Percentiles rank a stretch among this genome's conserved stretches.
These are phyloP conservation scores for Lablab purpureus DNA, from an alignment of 306 rosid species.

Conservation along the genomic window DNA sequence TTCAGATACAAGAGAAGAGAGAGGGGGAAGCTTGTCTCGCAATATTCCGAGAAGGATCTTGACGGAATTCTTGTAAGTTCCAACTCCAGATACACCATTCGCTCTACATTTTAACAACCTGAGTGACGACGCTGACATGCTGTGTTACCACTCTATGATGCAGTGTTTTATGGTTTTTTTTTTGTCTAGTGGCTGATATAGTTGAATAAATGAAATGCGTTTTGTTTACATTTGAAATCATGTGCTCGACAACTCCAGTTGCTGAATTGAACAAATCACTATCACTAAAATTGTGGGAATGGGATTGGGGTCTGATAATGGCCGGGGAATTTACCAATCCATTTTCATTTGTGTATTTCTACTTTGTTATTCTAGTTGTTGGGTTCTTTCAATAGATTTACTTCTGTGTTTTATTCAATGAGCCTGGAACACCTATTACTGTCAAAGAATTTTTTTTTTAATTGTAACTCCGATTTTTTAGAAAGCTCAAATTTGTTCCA, in stretches of 20 bases:
- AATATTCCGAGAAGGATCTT: slow-evolving; percentile 85
- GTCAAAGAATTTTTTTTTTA: neutral
- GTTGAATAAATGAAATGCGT: neutral
- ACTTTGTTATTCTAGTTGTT: neutral
- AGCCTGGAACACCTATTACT: neutral
- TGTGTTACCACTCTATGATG: neutral
- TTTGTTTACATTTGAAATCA: neutral
- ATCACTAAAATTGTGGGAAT: slow-evolving; percentile 2
- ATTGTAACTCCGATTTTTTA: neutral
- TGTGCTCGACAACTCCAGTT: neutral
- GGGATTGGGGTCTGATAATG: slow-evolving; percentile 6
- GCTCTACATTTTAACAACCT: neutral
- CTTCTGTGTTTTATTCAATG: neutral
- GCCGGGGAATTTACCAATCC: neutral
- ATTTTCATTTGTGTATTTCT: neutral
- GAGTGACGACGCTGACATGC: neutral
- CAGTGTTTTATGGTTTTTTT: neutral
- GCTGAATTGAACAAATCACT: neutral
- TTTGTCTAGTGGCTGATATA: neutral
- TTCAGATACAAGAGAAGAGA: slow-evolving; percentile 87
- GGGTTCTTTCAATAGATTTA: neutral
- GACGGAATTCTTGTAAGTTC: slow-evolving; percentile 93
- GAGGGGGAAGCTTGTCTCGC: slow-evolving; percentile 86
- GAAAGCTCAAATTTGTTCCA: neutral
- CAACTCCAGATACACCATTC: neutral